Conservation (phyloP, 805 yeast species). For the Candida railenensis region DNA sequence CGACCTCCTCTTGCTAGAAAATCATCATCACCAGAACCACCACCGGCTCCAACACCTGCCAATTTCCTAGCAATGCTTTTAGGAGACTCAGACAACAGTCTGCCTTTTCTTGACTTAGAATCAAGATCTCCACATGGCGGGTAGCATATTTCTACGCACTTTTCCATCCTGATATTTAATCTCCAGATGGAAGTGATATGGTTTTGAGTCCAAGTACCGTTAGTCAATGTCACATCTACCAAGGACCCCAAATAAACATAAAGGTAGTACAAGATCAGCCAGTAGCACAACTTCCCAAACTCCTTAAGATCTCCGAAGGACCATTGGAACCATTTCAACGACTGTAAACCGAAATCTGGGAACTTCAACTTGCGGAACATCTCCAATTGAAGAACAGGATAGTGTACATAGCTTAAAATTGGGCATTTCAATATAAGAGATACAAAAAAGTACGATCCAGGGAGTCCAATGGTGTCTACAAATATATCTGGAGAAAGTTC, state of each 20-base stretch:
- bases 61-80: not conserved
- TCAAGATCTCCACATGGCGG: slow-evolving; percentile 76
- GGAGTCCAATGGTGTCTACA: slow-evolving; percentile 93
- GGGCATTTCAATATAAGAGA: slow-evolving; percentile 63
- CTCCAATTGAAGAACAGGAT: slow-evolving; percentile 85
- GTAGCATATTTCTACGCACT: slow-evolving; percentile 52
- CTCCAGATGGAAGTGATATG: slow-evolving; percentile 72
- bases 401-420: slow-evolving; percentile 86
- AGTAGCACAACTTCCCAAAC: slow-evolving; percentile 53
- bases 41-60: too few relatives aligned
- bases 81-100: not conserved
- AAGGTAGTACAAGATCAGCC: slow-evolving; percentile 62
- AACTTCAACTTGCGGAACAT: slow-evolving; percentile 68
- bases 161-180: slow-evolving; percentile 24
- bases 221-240: slow-evolving; percentile 66
- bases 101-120: not conserved
- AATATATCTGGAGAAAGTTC: slow-evolving; percentile 82
- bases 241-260: slow-evolving; percentile 69
- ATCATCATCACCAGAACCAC: slow-evolving; percentile 32
- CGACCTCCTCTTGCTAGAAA: slow-evolving; percentile 14
- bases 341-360: slow-evolving; percentile 11
- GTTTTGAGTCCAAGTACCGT: slow-evolving; percentile 88
- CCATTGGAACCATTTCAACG: slow-evolving; percentile 16
- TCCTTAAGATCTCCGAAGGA: slow-evolving; percentile 31
- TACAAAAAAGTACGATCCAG: slow-evolving; percentile 77